phyloP scores from a whole-genome alignment of 192 early-diverging fungal species.

The Umbelopsis sp. region DNA sequence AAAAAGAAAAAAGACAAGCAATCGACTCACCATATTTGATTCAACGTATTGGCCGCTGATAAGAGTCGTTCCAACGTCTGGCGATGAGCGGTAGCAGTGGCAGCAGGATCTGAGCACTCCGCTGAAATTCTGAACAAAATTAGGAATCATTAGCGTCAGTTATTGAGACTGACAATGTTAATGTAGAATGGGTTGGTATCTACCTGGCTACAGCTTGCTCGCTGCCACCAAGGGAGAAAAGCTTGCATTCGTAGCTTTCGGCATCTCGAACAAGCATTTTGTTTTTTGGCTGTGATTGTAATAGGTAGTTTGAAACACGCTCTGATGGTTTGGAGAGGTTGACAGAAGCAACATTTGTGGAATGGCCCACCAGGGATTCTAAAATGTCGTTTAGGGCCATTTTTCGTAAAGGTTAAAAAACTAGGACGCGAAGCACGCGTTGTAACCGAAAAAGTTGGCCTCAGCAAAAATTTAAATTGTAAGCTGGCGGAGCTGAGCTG shows the following conservation, averaged over 20 bases:
- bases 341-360: constrained; percentile 1
- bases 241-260: constrained; percentile 19
- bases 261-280: constrained; percentile 13
- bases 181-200: background rate
- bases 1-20: no score
- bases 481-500: no score
- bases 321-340: constrained; percentile 9
- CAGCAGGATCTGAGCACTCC: background rate
- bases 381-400: constrained; percentile 17
- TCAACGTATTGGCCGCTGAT: constrained; percentile 24
- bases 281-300: background rate
- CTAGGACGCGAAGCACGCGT: background rate
- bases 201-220: constrained; percentile 13
- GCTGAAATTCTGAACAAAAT: constrained; percentile 17
- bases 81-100: background rate
- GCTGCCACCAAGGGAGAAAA: constrained; percentile 13
- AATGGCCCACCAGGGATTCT: constrained; percentile 15
- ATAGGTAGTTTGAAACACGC: constrained; percentile 5
- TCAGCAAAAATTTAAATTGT: no score
- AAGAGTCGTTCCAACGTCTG: constrained; percentile 1
- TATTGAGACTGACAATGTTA: background rate
- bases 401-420: no score
- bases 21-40: constrained; percentile 19
- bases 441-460: no score
- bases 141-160: background rate